Conservation (phyloP, 495 filamentous ascomycete species). For the Trypethelium eluteriae region DNA sequence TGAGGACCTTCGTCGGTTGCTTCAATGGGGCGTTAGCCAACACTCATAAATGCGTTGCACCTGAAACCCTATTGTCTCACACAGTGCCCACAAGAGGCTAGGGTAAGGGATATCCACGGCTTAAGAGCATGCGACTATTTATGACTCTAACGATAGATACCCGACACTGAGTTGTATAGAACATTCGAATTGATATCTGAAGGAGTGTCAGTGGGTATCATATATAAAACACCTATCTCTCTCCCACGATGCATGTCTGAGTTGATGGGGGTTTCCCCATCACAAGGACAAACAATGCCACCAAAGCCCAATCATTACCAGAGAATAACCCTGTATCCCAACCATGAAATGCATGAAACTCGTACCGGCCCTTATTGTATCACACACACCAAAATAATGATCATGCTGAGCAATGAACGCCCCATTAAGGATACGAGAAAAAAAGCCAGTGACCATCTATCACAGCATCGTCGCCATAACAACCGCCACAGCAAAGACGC, state of each 20-base stretch:
- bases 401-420: neutral
- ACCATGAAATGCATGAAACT: neutral
- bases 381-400: neutral
- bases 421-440: neutral
- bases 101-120: no score
- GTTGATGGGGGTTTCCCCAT: neutral
- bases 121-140: no score
- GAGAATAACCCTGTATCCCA: neutral
- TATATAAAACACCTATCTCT: neutral
- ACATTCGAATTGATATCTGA: neutral
- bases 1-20: no score
- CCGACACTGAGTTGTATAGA: neutral
- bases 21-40: no score
- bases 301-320: neutral
- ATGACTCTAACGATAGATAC: no score
- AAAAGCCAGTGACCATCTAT: neutral
- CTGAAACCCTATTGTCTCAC: no score
- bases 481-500: neutral
- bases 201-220: conserved; percentile 11
- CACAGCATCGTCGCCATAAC: neutral
- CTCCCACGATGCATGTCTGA: neutral
- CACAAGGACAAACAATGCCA: neutral
- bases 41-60: no score
- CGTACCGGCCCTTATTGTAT: neutral
- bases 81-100: no score